phyloP scores from a whole-genome alignment of 306 rosid species.

The Rosa persica region DNA sequence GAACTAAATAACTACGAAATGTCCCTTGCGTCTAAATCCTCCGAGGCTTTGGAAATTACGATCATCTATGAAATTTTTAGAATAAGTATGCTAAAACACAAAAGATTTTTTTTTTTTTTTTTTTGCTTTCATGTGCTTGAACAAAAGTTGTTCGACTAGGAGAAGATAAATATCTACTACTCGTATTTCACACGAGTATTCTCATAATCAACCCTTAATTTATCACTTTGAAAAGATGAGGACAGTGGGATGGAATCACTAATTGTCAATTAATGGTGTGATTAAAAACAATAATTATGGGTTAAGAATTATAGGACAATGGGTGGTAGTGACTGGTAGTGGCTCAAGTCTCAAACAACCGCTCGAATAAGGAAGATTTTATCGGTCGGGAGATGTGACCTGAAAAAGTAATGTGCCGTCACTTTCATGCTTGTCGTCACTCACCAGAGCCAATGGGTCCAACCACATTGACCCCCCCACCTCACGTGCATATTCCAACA shows the following conservation, averaged over 20 bases:
- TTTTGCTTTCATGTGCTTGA: too few relatives aligned
- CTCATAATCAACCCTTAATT: not conserved
- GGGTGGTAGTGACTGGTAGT: not conserved
- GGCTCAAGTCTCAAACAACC: not conserved
- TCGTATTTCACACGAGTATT: not conserved
- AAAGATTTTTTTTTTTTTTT: too few relatives aligned
- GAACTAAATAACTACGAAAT: too few relatives aligned
- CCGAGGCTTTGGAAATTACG: too few relatives aligned
- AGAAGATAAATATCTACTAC: too few relatives aligned
- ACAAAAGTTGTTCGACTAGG: too few relatives aligned
- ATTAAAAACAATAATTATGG: not conserved
- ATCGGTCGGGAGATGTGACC: conserved; percentile 23
- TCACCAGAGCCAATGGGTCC: conserved; percentile 34
- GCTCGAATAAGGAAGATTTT: not conserved
- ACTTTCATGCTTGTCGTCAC: conserved; percentile 27
- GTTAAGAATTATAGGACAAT: not conserved
- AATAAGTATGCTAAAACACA: too few relatives aligned
- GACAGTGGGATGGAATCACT: not conserved
- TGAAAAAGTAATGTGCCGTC: conserved; percentile 37
- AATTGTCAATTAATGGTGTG: not conserved
- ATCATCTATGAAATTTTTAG: too few relatives aligned
- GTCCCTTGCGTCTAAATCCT: too few relatives aligned
- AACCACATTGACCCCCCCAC: conserved; percentile 41
- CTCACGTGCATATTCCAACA: conserved; percentile 49
- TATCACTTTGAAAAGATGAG: not conserved